Evolutionary conservation across 495 filamentous ascomycete species (phyloP).

Genomic region (Penicillium angulare): DNA sequence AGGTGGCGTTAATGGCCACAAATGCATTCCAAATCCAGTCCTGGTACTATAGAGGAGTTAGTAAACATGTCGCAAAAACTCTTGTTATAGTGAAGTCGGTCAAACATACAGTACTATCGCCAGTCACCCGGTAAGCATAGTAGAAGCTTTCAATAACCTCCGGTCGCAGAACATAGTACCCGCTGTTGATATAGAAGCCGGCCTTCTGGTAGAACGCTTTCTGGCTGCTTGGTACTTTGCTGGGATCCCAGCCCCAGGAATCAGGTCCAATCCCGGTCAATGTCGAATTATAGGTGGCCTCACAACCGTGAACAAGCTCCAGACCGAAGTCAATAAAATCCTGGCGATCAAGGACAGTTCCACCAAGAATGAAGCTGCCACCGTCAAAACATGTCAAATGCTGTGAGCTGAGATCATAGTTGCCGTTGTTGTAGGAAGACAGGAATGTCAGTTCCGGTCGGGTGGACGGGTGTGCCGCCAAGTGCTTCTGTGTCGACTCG

Average conservation of each 20-base stretch:
- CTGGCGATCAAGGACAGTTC: constrained; percentile 59
- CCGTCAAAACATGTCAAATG: constrained; percentile 83
- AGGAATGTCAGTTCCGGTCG: constrained; percentile 76
- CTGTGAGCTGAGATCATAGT: constrained; percentile 50
- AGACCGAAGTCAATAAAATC: constrained; percentile 75
- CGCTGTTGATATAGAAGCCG: constrained; percentile 72
- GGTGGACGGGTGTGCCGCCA: constrained; percentile 67
- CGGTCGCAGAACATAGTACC: constrained; percentile 68
- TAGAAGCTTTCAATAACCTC: constrained; percentile 88
- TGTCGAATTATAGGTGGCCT: constrained; percentile 68
- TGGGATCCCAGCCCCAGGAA: constrained; percentile 66
- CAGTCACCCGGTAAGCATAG: constrained; percentile 80
- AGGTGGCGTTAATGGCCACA: constrained; percentile 63
- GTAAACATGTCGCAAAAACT: not conserved
- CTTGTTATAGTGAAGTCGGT: not conserved
- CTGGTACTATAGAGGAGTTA: constrained; percentile 55
- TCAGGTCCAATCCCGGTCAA: constrained; percentile 79
- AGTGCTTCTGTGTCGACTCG: constrained; percentile 70
- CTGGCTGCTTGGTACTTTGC: constrained; percentile 45
- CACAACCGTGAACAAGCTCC: constrained; percentile 68
- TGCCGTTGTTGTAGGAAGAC: constrained; percentile 57
- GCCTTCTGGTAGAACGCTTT: constrained; percentile 56
- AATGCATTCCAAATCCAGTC: constrained; percentile 89
- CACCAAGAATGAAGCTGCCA: constrained; percentile 86
- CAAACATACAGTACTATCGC: constrained; percentile 48